Evolutionary conservation across 2,329 filamentous ascomycete genomes (phyloP), one percentile per base, ranked within the genome.

Genomic region (Xylariaceae sp.): DNA sequence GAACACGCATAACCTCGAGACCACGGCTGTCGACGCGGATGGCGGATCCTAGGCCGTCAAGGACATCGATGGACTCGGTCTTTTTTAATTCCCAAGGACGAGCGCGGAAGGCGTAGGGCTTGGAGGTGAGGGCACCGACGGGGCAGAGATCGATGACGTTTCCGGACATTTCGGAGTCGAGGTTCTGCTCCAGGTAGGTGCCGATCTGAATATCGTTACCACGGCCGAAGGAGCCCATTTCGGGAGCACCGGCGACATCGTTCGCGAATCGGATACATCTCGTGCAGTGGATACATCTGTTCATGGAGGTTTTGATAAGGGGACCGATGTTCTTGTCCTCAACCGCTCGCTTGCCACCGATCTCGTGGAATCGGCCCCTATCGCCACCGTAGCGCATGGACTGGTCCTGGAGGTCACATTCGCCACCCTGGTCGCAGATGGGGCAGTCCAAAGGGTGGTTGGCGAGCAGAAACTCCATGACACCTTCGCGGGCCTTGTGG

Each of bases 301-400:
- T 99, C 94, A 99, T 99, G 45, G 94, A 99, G 3, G 94, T 99
- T 84, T 99, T 99, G 76, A 99, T 89, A 63, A 99, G 75, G 48
- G 94, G 94, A 34, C 94, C 94, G 67, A 99, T 97, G 74, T 99
- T 97, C 83, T 99, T 99, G 75, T 99, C 94, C 77, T 99, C 94
- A 38, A 97, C 92, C 22, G 91, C 94, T 78, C 94, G 89, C 83
- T 99, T 99, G 75, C 94, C 94, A 50, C 83, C 86, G 67, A 95
- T 75, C 75, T 99, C 94, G 76, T 99, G 94, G 78, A 99, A 99
- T 65, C 94, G 88, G 57, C 94, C 94, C 70, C 94, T 84, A 75
- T 99, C 94, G 59, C 88, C 89, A 67, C 94, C 94, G 71, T 99
- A 99, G 73, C 94, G 84, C 93, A 99, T 97, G 50, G 93, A 97